Base-by-base conservation (phyloP, 179 eudicot genomes). In the Beta macrorhiza region DNA sequence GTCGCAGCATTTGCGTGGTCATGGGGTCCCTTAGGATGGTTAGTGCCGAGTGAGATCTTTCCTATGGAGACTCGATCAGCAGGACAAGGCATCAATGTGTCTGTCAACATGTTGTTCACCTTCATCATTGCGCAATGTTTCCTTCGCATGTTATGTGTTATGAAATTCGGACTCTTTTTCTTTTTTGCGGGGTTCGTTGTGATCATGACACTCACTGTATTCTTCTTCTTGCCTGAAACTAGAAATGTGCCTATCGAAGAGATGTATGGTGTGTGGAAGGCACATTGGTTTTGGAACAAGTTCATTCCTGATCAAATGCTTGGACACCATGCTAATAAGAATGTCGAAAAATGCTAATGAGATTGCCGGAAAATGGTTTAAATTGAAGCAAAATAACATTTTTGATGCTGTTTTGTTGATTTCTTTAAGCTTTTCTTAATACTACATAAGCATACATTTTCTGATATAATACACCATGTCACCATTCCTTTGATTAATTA, bases 21-120 rank as follows among this genome's bases (percentile, higher is more conserved):
- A 44, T 78, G 82, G 85, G 85, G 85, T 42, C 85, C 85, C 4
- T 19, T 83, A 11, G 85, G 85, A 2, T 83, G 85, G 85, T 45
- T 83, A 20, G 83, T 79, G 0, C 80, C 86, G 0, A 75, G 80
- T 29, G 86, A 84, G 70, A 84, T 84, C 16, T 84, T 84, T 20
- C 86, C 86, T 0, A 1, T 84, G 25, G 86, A 84, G 74, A 84
- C 77, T 1, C 37, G 86, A 3, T 75, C 83, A 58, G 83, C 83
- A 20, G 86, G 77, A 2, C 74, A 59, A 25, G 37, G 80, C 7
- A 70, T 84, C 10, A 80, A 67, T 13, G 80, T 83, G 1, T 76
- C 80, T 0, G 80, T 83, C 20, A 83, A 84, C 83, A 84, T 84
- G 86, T 14, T 62, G 10, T 80, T 84, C 73, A 84, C 86, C 42